Evolutionary conservation across 306 rosid species (phyloP).

Genomic region (Acacia melanoxylon): DNA sequence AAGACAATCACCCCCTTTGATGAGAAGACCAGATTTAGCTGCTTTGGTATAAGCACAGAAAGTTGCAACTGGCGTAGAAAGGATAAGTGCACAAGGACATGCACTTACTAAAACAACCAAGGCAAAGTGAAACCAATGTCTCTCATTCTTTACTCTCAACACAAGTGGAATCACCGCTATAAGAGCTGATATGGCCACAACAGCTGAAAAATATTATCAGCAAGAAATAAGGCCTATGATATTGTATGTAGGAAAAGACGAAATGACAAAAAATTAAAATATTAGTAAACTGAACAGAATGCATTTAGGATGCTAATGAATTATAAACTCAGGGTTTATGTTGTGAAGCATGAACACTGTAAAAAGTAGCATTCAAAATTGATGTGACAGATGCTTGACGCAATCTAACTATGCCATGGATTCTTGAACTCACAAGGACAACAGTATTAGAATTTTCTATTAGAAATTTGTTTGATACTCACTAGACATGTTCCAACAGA

Average conservation of each 20-base stretch:
- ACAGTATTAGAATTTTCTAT: neutral
- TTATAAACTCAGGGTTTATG: neutral
- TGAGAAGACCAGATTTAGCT: slow-evolving; percentile 81
- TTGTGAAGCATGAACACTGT: neutral
- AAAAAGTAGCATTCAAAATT: neutral
- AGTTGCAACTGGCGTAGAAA: slow-evolving; percentile 94
- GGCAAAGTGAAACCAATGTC: slow-evolving; percentile 82
- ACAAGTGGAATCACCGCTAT: slow-evolving; percentile 62
- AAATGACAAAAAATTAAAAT: neutral
- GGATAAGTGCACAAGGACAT: slow-evolving; percentile 90
- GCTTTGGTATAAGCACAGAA: slow-evolving; percentile 94
- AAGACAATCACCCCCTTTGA: slow-evolving; percentile 90
- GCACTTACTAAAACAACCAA: slow-evolving; percentile 91
- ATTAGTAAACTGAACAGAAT: neutral
- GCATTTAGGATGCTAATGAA: neutral
- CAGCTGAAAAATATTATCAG: slow-evolving; percentile 54
- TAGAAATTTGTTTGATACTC: neutral
- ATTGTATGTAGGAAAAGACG: slow-evolving; percentile 3
- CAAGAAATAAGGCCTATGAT: slow-evolving; percentile 24
- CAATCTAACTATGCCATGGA: neutral
- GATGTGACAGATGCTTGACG: neutral
- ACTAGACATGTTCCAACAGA: neutral
- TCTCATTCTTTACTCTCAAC: slow-evolving; percentile 46
- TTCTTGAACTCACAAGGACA: neutral
- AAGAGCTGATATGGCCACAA: slow-evolving; percentile 55